Evolutionary conservation across 2,329 filamentous ascomycete genomes (phyloP).

Genomic region (Diplodia intermedia): DNA sequence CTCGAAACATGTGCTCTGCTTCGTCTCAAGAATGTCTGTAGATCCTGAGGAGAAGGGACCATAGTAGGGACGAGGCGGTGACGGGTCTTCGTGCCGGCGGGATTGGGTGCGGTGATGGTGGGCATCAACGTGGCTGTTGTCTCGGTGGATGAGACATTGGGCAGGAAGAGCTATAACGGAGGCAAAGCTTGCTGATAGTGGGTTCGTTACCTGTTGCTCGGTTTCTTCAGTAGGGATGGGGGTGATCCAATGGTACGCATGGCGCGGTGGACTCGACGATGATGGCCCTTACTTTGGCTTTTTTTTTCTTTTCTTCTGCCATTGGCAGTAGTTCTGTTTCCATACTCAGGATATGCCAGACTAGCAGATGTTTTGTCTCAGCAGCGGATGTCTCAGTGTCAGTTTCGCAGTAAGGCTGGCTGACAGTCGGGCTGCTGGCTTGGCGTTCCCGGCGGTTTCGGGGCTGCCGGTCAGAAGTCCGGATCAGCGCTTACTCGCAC

Average conservation of each 20-base stretch:
- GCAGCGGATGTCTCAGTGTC: not conserved
- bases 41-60: not conserved
- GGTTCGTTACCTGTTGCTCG: not conserved
- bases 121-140: not conserved
- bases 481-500: slow-evolving; percentile 3
- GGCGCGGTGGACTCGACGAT: not conserved
- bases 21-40: not conserved
- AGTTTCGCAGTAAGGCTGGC: slow-evolving; percentile 1
- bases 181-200: not conserved
- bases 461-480: not conserved
- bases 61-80: not conserved
- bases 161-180: not conserved
- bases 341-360: not conserved
- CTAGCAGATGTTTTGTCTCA: not conserved
- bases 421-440: not conserved
- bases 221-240: not conserved
- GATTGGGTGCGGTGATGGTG: not conserved
- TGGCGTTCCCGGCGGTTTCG: not conserved
- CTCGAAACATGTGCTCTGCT: not conserved
- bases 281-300: not conserved
- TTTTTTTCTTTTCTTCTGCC: not conserved
- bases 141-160: not conserved
- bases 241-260: not conserved
- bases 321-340: not conserved
- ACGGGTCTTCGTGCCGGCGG: not conserved